Evolutionary conservation across 148 eudicot species (phyloP).

Genomic region (Rhododendron mucronatum): DNA sequence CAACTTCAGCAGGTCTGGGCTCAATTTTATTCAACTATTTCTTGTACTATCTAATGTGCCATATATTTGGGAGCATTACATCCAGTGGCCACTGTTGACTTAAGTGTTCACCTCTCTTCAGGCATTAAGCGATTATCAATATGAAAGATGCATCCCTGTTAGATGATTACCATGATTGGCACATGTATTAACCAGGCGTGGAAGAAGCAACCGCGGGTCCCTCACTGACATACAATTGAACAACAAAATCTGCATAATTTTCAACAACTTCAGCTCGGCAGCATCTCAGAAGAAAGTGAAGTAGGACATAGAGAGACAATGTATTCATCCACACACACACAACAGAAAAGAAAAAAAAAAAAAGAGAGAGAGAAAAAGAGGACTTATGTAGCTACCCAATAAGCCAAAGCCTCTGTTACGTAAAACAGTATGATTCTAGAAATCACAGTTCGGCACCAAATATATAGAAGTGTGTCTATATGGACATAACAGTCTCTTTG

Average conservation of each 20-base stretch:
- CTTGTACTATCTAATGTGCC: neutral
- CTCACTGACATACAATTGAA: constrained; percentile 99
- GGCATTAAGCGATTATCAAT: neutral
- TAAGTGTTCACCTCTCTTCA: neutral
- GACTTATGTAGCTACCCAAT: neutral
- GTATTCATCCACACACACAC: too few relatives aligned
- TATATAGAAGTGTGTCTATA: neutral
- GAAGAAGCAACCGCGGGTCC: constrained; percentile 90
- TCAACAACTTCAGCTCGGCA: constrained; percentile 21
- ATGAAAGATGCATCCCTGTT: neutral
- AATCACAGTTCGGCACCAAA: neutral
- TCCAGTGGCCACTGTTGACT: neutral
- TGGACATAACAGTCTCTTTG: neutral
- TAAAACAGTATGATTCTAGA: neutral
- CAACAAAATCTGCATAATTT: constrained; percentile 70
- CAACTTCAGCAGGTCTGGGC: neutral
- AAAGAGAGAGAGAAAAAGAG: neutral
- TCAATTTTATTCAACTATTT: neutral
- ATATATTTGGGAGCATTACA: neutral
- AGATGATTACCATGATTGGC: constrained; percentile 53
- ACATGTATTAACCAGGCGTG: constrained; percentile 62
- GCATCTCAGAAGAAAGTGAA: constrained; percentile 7
- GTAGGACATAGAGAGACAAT: neutral
- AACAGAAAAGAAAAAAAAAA: neutral
- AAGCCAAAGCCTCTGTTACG: neutral